These are phyloP conservation scores for Daucus carota DNA, from an alignment of 129 eudicot species.

Conservation along the genomic window DH1_v3.0 NC_030384.2:30257001-30257500, in stretches of 20 bases:
- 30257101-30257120: constrained; percentile 13
- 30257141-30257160: background rate
- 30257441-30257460: background rate
- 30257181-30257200: background rate
- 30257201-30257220: background rate
- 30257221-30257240: background rate
- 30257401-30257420: background rate
- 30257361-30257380: too few relatives aligned
- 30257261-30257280: background rate
- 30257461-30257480: background rate
- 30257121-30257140: background rate
- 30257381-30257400: background rate
- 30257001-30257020: constrained; percentile 1
- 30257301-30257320: background rate
- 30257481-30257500: background rate
- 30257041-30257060: background rate
- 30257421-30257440: background rate
- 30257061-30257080: constrained; percentile 43
- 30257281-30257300: background rate
- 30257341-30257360: too few relatives aligned
- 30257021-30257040: background rate
- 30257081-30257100: constrained; percentile 25
- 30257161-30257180: background rate
- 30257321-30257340: background rate
- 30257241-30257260: background rate